Evolutionary conservation across 345 rosid species (phyloP).

Genomic region (Salix suchowensis): DNA sequence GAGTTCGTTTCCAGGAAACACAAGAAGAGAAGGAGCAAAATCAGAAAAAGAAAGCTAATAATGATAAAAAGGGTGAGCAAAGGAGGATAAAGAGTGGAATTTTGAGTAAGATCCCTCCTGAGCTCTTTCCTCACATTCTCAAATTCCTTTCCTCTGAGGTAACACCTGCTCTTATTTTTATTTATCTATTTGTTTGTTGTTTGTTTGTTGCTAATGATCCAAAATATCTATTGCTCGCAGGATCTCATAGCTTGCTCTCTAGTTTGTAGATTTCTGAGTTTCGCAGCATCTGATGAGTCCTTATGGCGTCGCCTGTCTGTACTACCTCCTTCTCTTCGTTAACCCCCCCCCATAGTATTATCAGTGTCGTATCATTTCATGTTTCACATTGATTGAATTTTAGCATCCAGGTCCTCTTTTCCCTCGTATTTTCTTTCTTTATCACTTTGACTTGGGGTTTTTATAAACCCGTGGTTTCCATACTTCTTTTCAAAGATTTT

Average conservation of each 20-base stretch:
- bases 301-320: slow-evolving; percentile 94
- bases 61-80: background rate
- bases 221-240: slow-evolving; percentile 24
- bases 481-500: too few species aligned
- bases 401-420: too few species aligned
- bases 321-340: background rate
- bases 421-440: too few species aligned
- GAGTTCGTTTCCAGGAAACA: slow-evolving; percentile 26
- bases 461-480: too few species aligned
- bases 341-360: too few species aligned
- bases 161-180: background rate
- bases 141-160: slow-evolving; percentile 96
- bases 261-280: slow-evolving; percentile 68
- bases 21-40: slow-evolving; percentile 8
- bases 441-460: too few species aligned
- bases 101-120: slow-evolving; percentile 71
- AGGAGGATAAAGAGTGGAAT: slow-evolving; percentile 62
- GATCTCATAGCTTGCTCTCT: slow-evolving; percentile 83
- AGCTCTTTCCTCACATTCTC: slow-evolving; percentile 74
- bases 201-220: background rate
- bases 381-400: too few species aligned
- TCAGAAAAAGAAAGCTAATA: background rate
- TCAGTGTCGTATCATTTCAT: too few species aligned
- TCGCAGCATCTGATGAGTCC: slow-evolving; percentile 83
- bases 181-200: background rate